Percentiles rank a stretch among this genome's conserved stretches.
These are phyloP conservation scores for Scutellaria minor DNA, from an alignment of 257 asterid genomes.

Conservation along the genomic window DNA sequence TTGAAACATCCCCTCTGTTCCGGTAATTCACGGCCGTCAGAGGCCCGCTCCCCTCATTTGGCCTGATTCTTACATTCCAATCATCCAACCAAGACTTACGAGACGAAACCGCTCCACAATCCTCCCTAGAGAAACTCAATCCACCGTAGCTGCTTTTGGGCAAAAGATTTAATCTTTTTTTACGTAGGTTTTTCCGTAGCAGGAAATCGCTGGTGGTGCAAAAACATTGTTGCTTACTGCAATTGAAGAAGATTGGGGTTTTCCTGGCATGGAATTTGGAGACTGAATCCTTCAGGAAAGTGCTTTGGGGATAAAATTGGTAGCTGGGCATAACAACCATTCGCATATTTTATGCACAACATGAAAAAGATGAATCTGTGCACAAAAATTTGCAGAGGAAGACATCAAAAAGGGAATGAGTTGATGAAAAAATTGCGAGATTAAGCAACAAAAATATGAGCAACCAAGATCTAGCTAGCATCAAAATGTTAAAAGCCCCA, in stretches of 20 bases:
- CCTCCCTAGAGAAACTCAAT: slow-evolving; percentile 35
- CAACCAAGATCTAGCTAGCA: slow-evolving; percentile 10
- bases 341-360: slow-evolving; percentile 32
- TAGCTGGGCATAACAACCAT: slow-evolving; percentile 64
- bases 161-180: slow-evolving; percentile 43
- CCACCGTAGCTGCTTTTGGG: slow-evolving; percentile 35
- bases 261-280: slow-evolving; percentile 49
- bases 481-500: slow-evolving; percentile 18
- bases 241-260: slow-evolving; percentile 54
- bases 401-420: background rate
- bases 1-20: slow-evolving; percentile 61
- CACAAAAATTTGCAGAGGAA: slow-evolving; percentile 9
- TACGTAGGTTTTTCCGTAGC: slow-evolving; percentile 44
- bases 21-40: slow-evolving; percentile 58
- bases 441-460: background rate
- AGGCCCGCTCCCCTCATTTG: slow-evolving; percentile 48
- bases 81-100: slow-evolving; percentile 73
- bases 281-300: slow-evolving; percentile 53
- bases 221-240: slow-evolving; percentile 47
- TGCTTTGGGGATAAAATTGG: slow-evolving; percentile 57
- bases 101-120: slow-evolving; percentile 39
- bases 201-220: slow-evolving; percentile 35
- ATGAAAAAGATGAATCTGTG: background rate
- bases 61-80: slow-evolving; percentile 57
- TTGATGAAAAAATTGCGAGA: slow-evolving; percentile 19